These are phyloP conservation scores for Trichoderma breve DNA, from an alignment of 2,329 filamentous ascomycete species.

Conservation along the genomic window DNA sequence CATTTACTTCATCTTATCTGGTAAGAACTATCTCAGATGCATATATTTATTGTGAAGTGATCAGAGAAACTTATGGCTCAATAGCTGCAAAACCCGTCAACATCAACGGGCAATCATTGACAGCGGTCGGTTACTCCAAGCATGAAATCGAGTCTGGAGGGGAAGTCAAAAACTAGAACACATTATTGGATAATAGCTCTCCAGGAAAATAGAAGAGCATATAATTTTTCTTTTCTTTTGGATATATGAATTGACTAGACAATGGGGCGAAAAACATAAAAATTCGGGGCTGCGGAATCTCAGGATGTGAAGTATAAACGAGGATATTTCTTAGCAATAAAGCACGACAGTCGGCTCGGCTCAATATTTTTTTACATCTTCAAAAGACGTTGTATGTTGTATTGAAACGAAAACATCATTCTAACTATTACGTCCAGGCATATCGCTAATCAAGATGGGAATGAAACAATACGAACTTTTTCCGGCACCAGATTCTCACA, in stretches of 20 bases:
- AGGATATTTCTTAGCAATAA: background rate
- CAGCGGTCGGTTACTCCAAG: background rate
- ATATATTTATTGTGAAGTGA: too few species aligned
- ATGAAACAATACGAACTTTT: background rate
- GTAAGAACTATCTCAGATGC: constrained; percentile 31
- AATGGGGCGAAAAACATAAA: background rate
- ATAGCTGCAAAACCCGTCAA: constrained; percentile 23
- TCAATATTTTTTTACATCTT: too few species aligned
- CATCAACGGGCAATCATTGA: background rate
- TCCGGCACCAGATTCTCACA: background rate
- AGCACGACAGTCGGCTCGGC: background rate
- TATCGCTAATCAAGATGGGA: background rate
- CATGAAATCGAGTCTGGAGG: constrained; percentile 14
- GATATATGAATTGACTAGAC: background rate
- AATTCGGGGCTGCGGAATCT: background rate
- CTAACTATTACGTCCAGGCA: background rate
- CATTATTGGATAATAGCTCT: background rate
- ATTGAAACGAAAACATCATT: background rate
- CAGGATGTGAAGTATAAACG: background rate
- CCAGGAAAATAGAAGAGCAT: too few species aligned
- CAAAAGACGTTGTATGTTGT: background rate
- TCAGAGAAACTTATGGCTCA: constrained; percentile 16
- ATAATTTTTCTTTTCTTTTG: background rate
- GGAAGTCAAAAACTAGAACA: background rate
- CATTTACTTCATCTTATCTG: constrained; percentile 23